Evolutionary conservation across 2,329 filamentous ascomycete genomes (phyloP), one percentile per base, ranked within the genome.

Genomic region (Ustulina deusta): DNA sequence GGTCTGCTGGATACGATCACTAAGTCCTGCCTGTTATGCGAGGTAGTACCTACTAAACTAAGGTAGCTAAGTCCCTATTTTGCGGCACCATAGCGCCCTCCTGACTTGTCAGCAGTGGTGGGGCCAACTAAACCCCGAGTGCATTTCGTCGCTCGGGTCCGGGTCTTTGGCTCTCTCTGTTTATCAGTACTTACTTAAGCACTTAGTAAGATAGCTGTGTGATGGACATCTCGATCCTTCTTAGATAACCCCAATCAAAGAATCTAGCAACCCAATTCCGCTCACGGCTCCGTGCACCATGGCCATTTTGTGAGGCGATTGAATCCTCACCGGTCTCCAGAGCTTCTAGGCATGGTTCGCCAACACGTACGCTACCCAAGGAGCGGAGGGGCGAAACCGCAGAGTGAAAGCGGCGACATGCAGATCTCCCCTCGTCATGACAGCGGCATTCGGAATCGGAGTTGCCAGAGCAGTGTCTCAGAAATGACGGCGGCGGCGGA

Each of bases 391-490:
- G 22, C 22, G 36, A 13, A 42, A 27, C 4, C n/a, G 40, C 25
- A 20, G n/a, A 27, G 36, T 44, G 20, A 27, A 48, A 48, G 13
- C 17, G 46, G 54, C 32, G 40, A 56, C 55, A 32, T 64, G 42
- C 61, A 64, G 48, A 40, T 38, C 52, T 38, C n/a, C 25, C 36
- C 44, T 65, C 42, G 32, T 32, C 36, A 46, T 32, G 20, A 56
- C 13, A 27, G 32, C 44, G 15, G 44, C 25, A 42, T 40, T 55
- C 44, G 34, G 49, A 34, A 32, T 57, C 61, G 29, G 4, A 34
- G 40, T 64, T 36, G 13, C 49, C 57, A 40, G 36, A 44, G 17
- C 40, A 20, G n/a, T 6, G n/a, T 20, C n/a, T 20, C 4, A 17
- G 10, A 3, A 40, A 40, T 1, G 15, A 6, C 22, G 13, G 22